phyloP scores from a whole-genome alignment of 2,329 filamentous ascomycete genomes.

The Pyrenophora teres region DNA sequence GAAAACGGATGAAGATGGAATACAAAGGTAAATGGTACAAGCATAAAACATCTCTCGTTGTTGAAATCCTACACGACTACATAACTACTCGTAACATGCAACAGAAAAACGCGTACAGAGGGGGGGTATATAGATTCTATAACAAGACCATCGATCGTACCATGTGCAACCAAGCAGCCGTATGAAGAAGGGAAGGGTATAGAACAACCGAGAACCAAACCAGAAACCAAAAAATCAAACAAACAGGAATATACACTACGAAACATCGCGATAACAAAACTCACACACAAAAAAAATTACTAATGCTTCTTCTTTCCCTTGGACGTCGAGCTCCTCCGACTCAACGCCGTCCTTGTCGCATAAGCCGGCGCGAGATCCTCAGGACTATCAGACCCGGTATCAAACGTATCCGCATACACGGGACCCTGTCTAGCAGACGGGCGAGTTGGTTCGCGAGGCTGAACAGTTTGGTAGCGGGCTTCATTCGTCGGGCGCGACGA shows the following conservation, averaged over 20 bases:
- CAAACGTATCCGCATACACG: constrained; percentile 21
- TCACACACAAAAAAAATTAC: background rate
- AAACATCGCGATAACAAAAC: background rate
- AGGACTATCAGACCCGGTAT: constrained; percentile 11
- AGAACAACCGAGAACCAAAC: background rate
- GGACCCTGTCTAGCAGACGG: constrained; percentile 18
- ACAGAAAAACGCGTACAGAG: no score
- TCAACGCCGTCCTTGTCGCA: constrained; percentile 5
- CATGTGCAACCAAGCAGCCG: no score
- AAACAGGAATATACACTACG: background rate
- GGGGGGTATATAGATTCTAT: no score
- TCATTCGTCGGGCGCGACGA: constrained; percentile 2
- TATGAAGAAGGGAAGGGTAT: background rate
- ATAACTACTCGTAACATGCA: no score
- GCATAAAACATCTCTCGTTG: no score
- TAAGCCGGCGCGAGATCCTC: constrained; percentile 6
- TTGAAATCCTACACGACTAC: no score
- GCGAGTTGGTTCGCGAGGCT: constrained; percentile 21
- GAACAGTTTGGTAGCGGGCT: constrained; percentile 18
- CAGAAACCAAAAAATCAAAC: background rate
- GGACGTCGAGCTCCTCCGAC: constrained; percentile 2
- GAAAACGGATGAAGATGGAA: no score
- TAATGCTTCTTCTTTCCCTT: constrained; percentile 10
- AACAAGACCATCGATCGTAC: no score
- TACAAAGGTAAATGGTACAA: no score